A percentile compares a stretch with the other conserved stretches of the same genome.
These are phyloP conservation scores for Podospora fimiseda DNA, from an alignment of 495 filamentous ascomycete genomes.

Conservation along the genomic window DNA sequence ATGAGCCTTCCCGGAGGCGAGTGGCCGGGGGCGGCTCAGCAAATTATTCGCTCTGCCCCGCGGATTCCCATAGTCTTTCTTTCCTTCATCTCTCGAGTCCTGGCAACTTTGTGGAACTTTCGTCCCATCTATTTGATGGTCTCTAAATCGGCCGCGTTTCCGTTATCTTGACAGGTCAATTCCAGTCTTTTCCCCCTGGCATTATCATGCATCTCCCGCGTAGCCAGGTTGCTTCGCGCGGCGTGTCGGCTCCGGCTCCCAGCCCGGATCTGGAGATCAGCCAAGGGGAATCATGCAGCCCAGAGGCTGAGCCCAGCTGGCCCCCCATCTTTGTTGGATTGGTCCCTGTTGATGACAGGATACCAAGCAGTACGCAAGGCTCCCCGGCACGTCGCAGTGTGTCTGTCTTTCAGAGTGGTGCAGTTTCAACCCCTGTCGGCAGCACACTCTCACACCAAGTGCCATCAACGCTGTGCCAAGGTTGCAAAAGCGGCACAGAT, in stretches of 20 bases:
- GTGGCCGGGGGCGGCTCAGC: constrained; percentile 2
- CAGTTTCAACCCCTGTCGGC: constrained; percentile 4
- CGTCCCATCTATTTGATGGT: not conserved
- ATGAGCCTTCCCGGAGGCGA: no score
- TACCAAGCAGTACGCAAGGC: constrained; percentile 6
- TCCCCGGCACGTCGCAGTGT: not conserved
- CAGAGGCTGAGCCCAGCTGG: constrained; percentile 11
- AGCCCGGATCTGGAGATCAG: constrained; percentile 19
- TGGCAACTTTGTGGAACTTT: not conserved
- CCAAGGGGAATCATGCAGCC: constrained; percentile 15
- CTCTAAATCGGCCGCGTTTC: not conserved
- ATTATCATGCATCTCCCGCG: not conserved
- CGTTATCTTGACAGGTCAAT: constrained; percentile 1
- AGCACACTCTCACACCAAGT: not conserved
- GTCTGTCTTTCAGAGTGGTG: not conserved
- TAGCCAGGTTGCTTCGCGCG: not conserved
- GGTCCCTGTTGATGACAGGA: constrained; percentile 5
- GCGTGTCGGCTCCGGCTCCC: not conserved
- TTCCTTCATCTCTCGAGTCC: no score
- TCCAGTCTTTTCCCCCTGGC: not conserved
- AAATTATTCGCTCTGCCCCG: not conserved
- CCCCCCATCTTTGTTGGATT: constrained; percentile 12
- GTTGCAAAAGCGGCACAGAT: constrained; percentile 15
- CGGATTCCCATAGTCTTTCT: no score
- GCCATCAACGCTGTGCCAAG: constrained; percentile 16